Evolutionary conservation across 148 eudicot genomes (phyloP).

Genomic region (Rhododendron ferrugineum): DNA sequence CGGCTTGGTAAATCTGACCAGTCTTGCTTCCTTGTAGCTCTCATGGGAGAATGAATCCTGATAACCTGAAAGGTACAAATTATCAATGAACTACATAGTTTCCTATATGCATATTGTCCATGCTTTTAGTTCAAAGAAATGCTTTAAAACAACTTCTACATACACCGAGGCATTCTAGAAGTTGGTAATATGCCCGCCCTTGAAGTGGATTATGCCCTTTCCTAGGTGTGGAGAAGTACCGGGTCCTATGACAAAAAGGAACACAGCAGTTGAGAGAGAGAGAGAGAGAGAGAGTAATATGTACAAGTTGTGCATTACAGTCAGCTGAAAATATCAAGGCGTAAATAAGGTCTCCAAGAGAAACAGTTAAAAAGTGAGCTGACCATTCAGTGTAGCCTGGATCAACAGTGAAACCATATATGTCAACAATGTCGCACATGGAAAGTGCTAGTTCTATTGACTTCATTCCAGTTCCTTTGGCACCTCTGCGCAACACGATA

Average conservation of each 20-base stretch:
- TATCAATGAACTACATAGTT: background rate
- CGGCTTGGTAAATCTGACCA: slow-evolving; percentile 88
- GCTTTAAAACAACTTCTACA: slow-evolving; percentile 4
- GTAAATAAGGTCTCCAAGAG: background rate
- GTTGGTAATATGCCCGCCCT: slow-evolving; percentile 98
- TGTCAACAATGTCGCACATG: slow-evolving; percentile 95
- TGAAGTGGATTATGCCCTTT: slow-evolving; percentile 99
- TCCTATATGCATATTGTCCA: background rate
- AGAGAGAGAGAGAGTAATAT: slow-evolving; percentile 10
- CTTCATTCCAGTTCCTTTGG: slow-evolving; percentile 99
- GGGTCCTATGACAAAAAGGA: slow-evolving; percentile 51
- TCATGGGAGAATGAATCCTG: slow-evolving; percentile 97
- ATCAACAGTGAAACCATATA: slow-evolving; percentile 97
- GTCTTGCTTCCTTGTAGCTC: slow-evolving; percentile 74
- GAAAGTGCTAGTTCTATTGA: slow-evolving; percentile 96
- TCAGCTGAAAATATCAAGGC: background rate
- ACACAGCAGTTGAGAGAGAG: slow-evolving; percentile 3
- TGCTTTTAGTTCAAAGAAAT: background rate
- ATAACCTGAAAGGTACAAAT: slow-evolving; percentile 49
- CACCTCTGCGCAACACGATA: slow-evolving; percentile 93
- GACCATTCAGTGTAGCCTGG: slow-evolving; percentile 98
- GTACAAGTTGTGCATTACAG: background rate
- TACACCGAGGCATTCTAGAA: slow-evolving; percentile 99
- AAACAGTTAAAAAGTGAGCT: slow-evolving; percentile 17
- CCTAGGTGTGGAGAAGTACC: slow-evolving; percentile 93